Percentiles rank a stretch among this genome's conserved stretches.
Evolutionary conservation across 73 alveolate species (phyloP).

Genomic region (Paramecium sonneborni): DNA sequence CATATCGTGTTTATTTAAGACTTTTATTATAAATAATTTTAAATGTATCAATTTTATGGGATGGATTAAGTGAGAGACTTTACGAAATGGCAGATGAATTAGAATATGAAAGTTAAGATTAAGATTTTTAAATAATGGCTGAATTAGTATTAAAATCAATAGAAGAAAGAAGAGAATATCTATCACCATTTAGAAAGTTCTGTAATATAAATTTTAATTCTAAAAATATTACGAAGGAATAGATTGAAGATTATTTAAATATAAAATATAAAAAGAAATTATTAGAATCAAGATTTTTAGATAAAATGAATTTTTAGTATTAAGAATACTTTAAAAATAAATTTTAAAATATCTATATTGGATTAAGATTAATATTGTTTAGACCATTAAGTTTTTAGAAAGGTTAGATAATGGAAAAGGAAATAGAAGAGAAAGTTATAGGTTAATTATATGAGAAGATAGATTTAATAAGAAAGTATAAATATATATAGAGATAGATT

Average conservation of each 20-base stretch:
- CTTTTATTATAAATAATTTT: neutral
- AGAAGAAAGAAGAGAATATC: neutral
- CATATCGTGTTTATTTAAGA: neutral
- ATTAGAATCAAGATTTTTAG: neutral
- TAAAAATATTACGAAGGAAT: neutral
- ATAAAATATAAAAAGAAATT: neutral
- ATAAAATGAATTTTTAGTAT: neutral
- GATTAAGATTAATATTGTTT: neutral
- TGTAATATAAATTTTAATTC: neutral
- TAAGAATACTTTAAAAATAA: neutral
- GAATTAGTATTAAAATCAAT: neutral
- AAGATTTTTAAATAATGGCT: neutral
- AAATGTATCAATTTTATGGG: neutral
- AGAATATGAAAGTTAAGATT: neutral
- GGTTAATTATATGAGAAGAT: neutral
- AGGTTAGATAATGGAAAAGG: neutral
- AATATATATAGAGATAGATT: neutral
- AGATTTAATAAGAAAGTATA: neutral
- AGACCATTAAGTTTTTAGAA: neutral
- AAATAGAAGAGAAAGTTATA: neutral
- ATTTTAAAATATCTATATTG: neutral
- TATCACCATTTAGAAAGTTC: neutral
- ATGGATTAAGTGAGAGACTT: neutral
- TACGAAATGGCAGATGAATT: neutral
- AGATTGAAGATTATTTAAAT: neutral